Base-by-base conservation (phyloP, 306 rosid species). In the Inga laurina region DNA sequence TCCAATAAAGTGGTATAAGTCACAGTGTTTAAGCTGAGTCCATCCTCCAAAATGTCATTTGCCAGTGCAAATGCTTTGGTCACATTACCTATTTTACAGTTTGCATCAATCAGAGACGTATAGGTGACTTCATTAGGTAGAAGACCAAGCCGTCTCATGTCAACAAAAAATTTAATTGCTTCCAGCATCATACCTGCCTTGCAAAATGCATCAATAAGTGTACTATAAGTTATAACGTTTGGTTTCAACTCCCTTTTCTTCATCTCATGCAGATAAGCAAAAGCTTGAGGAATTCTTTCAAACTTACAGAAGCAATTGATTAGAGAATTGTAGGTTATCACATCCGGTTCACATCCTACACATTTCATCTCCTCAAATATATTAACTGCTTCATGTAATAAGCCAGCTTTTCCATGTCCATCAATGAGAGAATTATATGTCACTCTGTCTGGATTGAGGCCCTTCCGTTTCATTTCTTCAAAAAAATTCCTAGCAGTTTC, bases 371-470 rank as follows among this genome's bases (percentile, higher is more conserved):
- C 93, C 82, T 90, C 90, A 82, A 87, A 89, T 79, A 93, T 13
- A 83, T 24, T 14, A 71, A 86, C 85, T 0, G 93, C 89, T 68
- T 86, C 86, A 5, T 87, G 81, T 71, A 93, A 77, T 9, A 78
- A 84, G 32, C 98, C 98, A 72, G 39, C 81, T 91, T 95, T 95
- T 49, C 99, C 99, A 84, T 90, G 86, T 77, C 99, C 99, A 87
- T 93, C 93, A 82, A 96, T 90, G 82, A 93, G 97, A 89, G 94
- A 87, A 92, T 96, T 96, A 72, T 96, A 96, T 0, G 99, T 93
- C 65, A 96, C 93, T 39, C 79, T 76, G 82, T 96, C 97, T 7
- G 99, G 95, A 49, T 21, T 61, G 49, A 95, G 84, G 72, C 96
- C 94, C 37, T 34, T 82, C 32, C 30, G 84, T 82, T 90, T 89